Evolutionary conservation across 2,329 filamentous ascomycete species (phyloP), one percentile per base, ranked within the genome.

Genomic region (Chrysoporthe austroafricana): DNA sequence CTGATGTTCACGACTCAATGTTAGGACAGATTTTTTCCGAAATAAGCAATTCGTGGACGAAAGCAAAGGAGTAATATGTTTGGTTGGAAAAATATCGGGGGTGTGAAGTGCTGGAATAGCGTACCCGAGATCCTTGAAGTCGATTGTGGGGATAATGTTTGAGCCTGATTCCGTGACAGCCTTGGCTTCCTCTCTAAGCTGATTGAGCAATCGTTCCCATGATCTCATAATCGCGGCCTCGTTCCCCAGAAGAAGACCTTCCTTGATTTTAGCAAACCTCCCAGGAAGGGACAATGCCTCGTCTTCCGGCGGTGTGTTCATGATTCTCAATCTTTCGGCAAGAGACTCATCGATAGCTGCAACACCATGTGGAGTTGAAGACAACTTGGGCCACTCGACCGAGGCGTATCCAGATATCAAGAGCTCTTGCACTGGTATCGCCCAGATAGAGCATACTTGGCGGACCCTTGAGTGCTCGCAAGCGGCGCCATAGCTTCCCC

Each of bases 191-290:
- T 70, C 67, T 9, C 72, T 74, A 4, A 84, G 71, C 50, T 74
- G 75, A 32, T 70, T 68, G 7, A 84, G 74, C 3, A 84, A 72
- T 50, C 79, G 74, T 64, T 74, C 72, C 81, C 81, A 84, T 8
- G 79, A 79, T 9, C 76, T 74, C 42, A 73, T 72, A 8, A 84
- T 70, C 42, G 75, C 74, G 6, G 74, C 70, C 66, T 82, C 78
- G 69, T 78, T 78, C 26, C 79, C 79, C 26, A 71, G 72, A 16
- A 82, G 74, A 46, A 84, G 73, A 34, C 74, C 72, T 44, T 74
- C 71, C 69, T 84, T 84, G 64, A 83, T 74, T 21, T 76, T 73
- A 13, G 79, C 78, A 64, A 82, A 83, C 3, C 80, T 77, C 58
- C 73, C 67, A 16, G 81, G 79, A 2, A 83, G 75, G 58, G 77